Base-by-base conservation (phyloP, 352 stramenopile species). In the Phytophthora pinifolia region DNA sequence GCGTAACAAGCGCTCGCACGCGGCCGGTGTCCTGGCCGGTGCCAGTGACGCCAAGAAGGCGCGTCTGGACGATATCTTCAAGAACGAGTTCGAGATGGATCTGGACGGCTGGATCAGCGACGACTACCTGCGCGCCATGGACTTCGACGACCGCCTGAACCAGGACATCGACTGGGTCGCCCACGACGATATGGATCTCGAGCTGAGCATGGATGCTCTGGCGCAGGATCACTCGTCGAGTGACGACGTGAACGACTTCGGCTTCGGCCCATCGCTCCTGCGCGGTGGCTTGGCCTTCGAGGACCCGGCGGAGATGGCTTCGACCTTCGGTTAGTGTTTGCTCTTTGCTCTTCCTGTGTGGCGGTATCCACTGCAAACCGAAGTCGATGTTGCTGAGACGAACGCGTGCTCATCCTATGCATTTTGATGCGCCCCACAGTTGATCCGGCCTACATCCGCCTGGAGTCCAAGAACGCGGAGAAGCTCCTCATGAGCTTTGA, bases 401-500 rank as follows among this genome's bases (percentile, higher is more conserved):
- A 76, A 67, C 50, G 59, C 60, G 59, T 78, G 60, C 63, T 77
- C 51, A 74, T 78, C 38, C 39, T 63, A 50, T 72, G 47, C 53
- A 57, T 48, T 67, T 64, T 67, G 41, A 60, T 73, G 49, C 53
- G 35, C 62, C 30, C 34, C 56, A 72, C 66, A 81, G 68, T 76
- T 70, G 79, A 89, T 62, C 74, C 72, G 31, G 59, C 51, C 59
- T 72, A 72, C 54, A 65, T 79, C 50, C 68, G 34, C 38, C 41
- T 81, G 50, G 64, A 83, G 44, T 57, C 65, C n/a, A 79, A 72
- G 60, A 65, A 89, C 53, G 81, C 77, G 1, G 83, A 93, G 50
- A 88, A 84, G 74, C 76, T 93, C 49, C 65, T 93, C 51, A 93
- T 93, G 83, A 91, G 83, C 62, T 93, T 93, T 59, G 83, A 93